Base-by-base conservation (phyloP, 176 grass and related monocot species). In the Bothriochloa decipiens region DNA sequence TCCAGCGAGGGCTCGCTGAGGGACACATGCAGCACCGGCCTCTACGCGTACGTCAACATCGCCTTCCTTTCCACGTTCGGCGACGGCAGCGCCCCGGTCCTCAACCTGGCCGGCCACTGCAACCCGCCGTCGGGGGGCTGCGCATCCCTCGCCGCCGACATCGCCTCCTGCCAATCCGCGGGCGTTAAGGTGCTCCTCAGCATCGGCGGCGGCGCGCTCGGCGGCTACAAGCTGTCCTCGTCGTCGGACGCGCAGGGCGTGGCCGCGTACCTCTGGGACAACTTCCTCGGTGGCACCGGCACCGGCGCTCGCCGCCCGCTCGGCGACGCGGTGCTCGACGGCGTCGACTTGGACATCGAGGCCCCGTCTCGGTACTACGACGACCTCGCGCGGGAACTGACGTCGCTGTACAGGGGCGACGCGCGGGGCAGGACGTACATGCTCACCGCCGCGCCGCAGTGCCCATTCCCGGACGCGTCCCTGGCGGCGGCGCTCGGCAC, bases 181-280 rank as follows among this genome's bases (percentile, higher is more conserved):
- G 91, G 86, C 18, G 25, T 92, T 46, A 92, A 88, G 85, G 92
- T 92, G 28, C 71, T 92, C 37, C 86, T 92, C 35, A 89, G 86
- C 26, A 75, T 92, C 11, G 90, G 90, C 50, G 87, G 90, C 10
- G 78, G 55, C 14, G 27, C 1, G 6, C 47, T 50, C 47, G 76
- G 76, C 2, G 65, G 6, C n/a, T 91, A 91, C 89, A 12, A 17
- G 61, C 81, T 88, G 2, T 32, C 29, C 0, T 87, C 85, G 12
- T 0, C 3, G 0, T 20, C 71, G 9, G 89, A 91, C 65, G 89
- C 89, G 5, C 7, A 16, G 74, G 39, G 1, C 11, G 42, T 93
- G 26, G 89, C 91, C 18, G 4, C 50, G 3, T 96, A 93, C 91
- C 84, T 96, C 60, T 91, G 91, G 88, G 46, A 96, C 74, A 93